These are phyloP conservation scores for Chytriomyces confervae DNA, from an alignment of 192 early-diverging fungal species.

Conservation along the genomic window DNA sequence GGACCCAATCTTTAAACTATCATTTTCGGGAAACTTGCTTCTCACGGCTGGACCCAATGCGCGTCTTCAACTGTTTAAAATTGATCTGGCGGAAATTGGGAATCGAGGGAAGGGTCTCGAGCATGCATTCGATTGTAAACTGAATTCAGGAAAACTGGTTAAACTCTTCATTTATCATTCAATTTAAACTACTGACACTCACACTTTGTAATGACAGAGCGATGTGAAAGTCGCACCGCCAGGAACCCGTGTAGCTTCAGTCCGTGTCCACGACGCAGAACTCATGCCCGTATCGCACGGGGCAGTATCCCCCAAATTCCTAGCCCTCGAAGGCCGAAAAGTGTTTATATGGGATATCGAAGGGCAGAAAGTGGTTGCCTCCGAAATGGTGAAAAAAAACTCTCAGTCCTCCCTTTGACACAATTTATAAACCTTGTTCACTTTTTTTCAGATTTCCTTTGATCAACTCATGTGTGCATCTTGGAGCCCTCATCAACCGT, in stretches of 20 bases:
- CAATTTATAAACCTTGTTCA: too few relatives aligned
- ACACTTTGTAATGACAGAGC: conserved; percentile 6
- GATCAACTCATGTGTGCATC: conserved; percentile 44
- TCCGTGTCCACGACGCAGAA: conserved; percentile 44
- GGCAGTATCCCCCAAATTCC: conserved; percentile 29
- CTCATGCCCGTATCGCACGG: conserved; percentile 40
- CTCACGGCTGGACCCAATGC: conserved; percentile 48
- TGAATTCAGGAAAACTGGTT: conserved; percentile 36
- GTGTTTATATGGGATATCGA: conserved; percentile 48
- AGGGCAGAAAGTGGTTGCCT: conserved; percentile 29
- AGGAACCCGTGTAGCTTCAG: conserved; percentile 33
- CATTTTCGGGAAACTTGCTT: conserved; percentile 40
- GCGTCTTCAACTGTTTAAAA: conserved; percentile 51
- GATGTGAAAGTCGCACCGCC: conserved; percentile 44
- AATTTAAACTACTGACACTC: neutral
- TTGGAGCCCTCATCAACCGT: conserved; percentile 54
- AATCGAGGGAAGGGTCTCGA: conserved; percentile 46
- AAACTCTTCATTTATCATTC: neutral
- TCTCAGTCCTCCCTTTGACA: too few relatives aligned
- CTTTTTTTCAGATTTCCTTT: conserved; percentile 29
- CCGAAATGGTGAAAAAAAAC: conserved; percentile 35
- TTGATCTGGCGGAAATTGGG: conserved; percentile 39
- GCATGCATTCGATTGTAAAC: conserved; percentile 34
- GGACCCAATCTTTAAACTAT: conserved; percentile 45
- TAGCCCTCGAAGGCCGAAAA: conserved; percentile 45